Conservation (phyloP, 202 grass and related monocot genomes). For the Eragrostis tef region DNA sequence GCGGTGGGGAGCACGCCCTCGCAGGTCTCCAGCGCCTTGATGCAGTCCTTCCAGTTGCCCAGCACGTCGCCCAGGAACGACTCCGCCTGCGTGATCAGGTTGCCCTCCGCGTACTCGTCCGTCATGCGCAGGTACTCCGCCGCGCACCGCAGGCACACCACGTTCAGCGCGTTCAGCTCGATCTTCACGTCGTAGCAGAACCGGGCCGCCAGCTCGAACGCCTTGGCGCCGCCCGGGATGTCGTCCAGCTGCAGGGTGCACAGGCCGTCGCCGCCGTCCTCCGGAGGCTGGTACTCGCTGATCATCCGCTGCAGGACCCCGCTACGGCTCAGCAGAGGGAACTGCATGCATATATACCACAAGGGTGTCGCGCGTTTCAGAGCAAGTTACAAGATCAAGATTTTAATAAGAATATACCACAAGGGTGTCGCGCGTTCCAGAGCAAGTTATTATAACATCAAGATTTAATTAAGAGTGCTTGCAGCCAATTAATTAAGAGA, state of each 20-base stretch:
- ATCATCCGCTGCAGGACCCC: slow-evolving; percentile 75
- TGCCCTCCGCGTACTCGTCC: slow-evolving; percentile 80
- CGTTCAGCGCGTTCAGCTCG: slow-evolving; percentile 75
- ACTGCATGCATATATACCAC: slow-evolving; percentile 50
- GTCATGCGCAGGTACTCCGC: slow-evolving; percentile 87
- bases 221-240: slow-evolving; percentile 83
- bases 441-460: no score
- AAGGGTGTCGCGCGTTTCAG: neutral
- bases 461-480: no score
- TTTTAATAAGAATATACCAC: no score
- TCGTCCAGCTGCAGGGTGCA: slow-evolving; percentile 78
- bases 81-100: slow-evolving; percentile 81
- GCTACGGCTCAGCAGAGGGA: slow-evolving; percentile 86
- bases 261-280: slow-evolving; percentile 43
- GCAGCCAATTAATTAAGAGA: no score
- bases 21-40: slow-evolving; percentile 83
- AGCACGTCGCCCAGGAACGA: slow-evolving; percentile 72
- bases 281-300: slow-evolving; percentile 43
- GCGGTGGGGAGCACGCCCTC: slow-evolving; percentile 68
- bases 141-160: slow-evolving; percentile 76
- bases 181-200: slow-evolving; percentile 94
- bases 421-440: no score
- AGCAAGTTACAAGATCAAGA: slow-evolving; percentile 1
- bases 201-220: slow-evolving; percentile 77
- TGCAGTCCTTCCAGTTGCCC: slow-evolving; percentile 77